A percentile compares a stretch with the other conserved stretches of the same genome.
These are phyloP conservation scores for Yamadazyma takamatsuzukensis DNA, from an alignment of 805 yeast species.

Conservation along the genomic window DNA sequence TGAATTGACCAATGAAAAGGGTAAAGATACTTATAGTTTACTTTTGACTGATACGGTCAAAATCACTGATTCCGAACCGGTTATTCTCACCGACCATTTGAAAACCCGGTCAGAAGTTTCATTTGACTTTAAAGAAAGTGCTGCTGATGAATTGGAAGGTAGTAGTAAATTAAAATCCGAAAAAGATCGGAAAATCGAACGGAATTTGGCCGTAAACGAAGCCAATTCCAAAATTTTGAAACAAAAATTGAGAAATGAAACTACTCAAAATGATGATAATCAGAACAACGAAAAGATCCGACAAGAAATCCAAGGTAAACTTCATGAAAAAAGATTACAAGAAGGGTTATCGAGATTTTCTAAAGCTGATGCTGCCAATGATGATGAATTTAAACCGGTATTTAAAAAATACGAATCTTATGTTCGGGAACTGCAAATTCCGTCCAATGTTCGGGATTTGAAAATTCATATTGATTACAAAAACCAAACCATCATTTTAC, in stretches of 20 bases:
- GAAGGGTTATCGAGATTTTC: slow-evolving; percentile 82
- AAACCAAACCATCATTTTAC: slow-evolving; percentile 83
- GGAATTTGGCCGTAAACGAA: slow-evolving; percentile 24
- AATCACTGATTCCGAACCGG: slow-evolving; percentile 58
- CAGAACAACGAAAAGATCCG: slow-evolving; percentile 68
- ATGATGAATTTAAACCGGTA: slow-evolving; percentile 59
- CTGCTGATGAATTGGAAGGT: slow-evolving; percentile 23
- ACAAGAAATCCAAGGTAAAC: slow-evolving; percentile 74
- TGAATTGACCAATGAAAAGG: slow-evolving; percentile 47
- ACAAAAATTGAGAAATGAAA: slow-evolving; percentile 75
- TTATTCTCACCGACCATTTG: slow-evolving; percentile 68
- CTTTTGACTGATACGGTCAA: slow-evolving; percentile 78
- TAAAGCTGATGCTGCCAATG: slow-evolving; percentile 70
- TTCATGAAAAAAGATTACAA: slow-evolving; percentile 81
- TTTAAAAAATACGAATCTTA: slow-evolving; percentile 94
- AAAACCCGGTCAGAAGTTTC: slow-evolving; percentile 73
- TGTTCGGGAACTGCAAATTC: slow-evolving; percentile 89
- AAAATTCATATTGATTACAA: slow-evolving; percentile 84
- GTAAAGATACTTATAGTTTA: slow-evolving; percentile 58
- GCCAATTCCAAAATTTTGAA: slow-evolving; percentile 66
- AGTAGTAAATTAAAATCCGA: slow-evolving; percentile 33
- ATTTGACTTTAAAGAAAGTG: slow-evolving; percentile 69
- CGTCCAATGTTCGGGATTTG: slow-evolving; percentile 75
- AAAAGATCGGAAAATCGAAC: slow-evolving; percentile 31
- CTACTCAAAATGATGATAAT: slow-evolving; percentile 64